phyloP scores from a whole-genome alignment of 2,329 filamentous ascomycete genomes.

The Aspergillus pseudoglaucus region DNA sequence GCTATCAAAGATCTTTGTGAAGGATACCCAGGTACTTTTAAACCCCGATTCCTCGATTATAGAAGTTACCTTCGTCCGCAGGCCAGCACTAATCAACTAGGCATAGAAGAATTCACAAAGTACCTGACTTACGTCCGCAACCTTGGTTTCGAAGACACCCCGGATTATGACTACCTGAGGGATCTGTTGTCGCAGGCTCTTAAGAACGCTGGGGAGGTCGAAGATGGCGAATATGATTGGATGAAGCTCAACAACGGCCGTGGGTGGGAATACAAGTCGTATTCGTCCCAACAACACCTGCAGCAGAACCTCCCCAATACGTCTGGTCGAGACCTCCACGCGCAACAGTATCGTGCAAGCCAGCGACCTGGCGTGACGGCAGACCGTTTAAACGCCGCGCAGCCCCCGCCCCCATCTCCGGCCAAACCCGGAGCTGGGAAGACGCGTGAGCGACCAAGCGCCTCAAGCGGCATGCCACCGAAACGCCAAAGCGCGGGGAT shows the following conservation, averaged over 20 bases:
- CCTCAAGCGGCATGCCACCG: slow-evolving; percentile 62
- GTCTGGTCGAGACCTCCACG: slow-evolving; percentile 78
- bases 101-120: slow-evolving; percentile 84
- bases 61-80: not conserved
- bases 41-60: not conserved
- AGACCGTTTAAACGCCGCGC: slow-evolving; percentile 88
- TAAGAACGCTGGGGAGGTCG: slow-evolving; percentile 88
- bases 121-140: slow-evolving; percentile 97
- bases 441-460: slow-evolving; percentile 67
- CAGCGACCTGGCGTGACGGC: slow-evolving; percentile 62
- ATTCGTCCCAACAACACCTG: slow-evolving; percentile 65
- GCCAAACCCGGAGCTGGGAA: slow-evolving; percentile 71
- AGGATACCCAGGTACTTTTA: slow-evolving; percentile 66
- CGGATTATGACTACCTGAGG: slow-evolving; percentile 95
- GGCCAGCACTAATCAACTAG: slow-evolving; percentile 24
- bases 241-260: slow-evolving; percentile 95
- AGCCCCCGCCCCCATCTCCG: slow-evolving; percentile 80
- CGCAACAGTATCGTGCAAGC: slow-evolving; percentile 55
- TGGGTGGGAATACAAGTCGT: slow-evolving; percentile 78
- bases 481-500: slow-evolving; percentile 63
- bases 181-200: slow-evolving; percentile 94
- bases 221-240: slow-evolving; percentile 99
- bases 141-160: slow-evolving; percentile 95
- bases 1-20: slow-evolving; percentile 95
- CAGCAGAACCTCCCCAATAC: slow-evolving; percentile 75